Base-by-base conservation (phyloP, 306 rosid genomes). In the Vachellia pachyceras region DNA sequence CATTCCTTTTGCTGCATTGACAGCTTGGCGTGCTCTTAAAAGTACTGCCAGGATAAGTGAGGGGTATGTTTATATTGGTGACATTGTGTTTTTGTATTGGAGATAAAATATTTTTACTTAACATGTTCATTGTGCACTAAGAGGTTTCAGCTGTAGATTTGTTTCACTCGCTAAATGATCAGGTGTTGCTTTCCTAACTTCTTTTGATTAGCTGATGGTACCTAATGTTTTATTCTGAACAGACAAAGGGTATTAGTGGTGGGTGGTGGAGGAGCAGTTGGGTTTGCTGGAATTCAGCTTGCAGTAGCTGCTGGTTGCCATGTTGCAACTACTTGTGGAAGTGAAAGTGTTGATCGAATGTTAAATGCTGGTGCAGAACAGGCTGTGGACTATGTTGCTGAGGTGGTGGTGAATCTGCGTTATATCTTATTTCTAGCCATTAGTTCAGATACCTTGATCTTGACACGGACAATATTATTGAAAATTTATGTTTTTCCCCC, bases 251-350 rank as follows among this genome's bases (percentile, higher is more conserved):
- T 95, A 72, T 85, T 95, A 87, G 90, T 95, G 68, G 89, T 93
- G 76, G 99, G 98, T 29, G 99, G 99, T 60, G 96, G 99, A 84
- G 99, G 99, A 85, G 99, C 99, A 52, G 98, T 95, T 58, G 99
- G 99, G 39, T 88, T 88, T 81, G 15, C 92, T 66, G 98, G 96
- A 68, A 86, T 91, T 85, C 99, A 95, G 90, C 85, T 95, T 82
- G 89, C 98, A 63, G 91, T 92, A 47, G 99, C 92, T 25, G 80
- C 87, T 69, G 94, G 96, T 65, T 95, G 99, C 90, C 81, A 73
- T 79, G 98, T 93, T 46, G 79, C 92, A 68, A 89, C 98, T 80
- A 93, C 97, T 33, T 95, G 99, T 67, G 98, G 98, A 85, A 84
- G 68, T 78, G 88, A 88, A 90, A 93, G 97, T 49, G 64, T 91